phyloP scores from a whole-genome alignment of 805 yeast genomes.

The Saccharomycopsis fermentans region DNA sequence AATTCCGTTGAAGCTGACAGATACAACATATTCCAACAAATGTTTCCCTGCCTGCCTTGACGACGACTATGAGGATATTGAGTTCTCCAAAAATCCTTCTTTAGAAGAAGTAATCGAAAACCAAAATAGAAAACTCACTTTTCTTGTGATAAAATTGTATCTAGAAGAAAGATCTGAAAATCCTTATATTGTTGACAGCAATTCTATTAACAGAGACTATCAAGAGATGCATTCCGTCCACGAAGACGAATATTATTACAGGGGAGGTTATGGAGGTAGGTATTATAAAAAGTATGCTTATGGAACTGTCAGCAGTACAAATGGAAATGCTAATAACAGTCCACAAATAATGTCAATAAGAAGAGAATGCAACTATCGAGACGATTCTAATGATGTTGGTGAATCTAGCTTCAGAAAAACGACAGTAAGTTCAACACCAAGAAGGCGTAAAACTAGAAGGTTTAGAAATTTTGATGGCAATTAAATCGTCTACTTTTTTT shows the following conservation, averaged over 20 bases:
- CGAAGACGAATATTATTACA: background rate
- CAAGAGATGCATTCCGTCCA: background rate
- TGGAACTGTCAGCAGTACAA: background rate
- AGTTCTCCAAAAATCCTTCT: constrained; percentile 27
- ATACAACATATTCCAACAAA: constrained; percentile 28
- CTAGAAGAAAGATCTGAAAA: constrained; percentile 17
- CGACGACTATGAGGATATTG: constrained; percentile 19
- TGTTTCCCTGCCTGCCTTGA: constrained; percentile 41
- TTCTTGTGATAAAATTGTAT: constrained; percentile 33
- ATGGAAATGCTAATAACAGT: background rate
- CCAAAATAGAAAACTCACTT: constrained; percentile 44
- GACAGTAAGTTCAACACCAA: constrained; percentile 7
- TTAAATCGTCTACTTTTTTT: background rate
- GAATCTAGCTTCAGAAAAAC: background rate
- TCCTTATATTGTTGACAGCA: background rate
- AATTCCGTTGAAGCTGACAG: constrained; percentile 36
- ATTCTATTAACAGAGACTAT: background rate
- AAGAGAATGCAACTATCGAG: background rate
- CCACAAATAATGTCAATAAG: background rate
- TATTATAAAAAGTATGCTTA: background rate
- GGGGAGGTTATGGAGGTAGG: background rate
- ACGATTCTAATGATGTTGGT: background rate
- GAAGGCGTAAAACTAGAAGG: constrained; percentile 12
- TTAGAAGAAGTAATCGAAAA: constrained; percentile 39
- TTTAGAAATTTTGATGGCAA: background rate